Base-by-base conservation (phyloP, 495 filamentous ascomycete species). In the Evansstolkia leycettana region DNA sequence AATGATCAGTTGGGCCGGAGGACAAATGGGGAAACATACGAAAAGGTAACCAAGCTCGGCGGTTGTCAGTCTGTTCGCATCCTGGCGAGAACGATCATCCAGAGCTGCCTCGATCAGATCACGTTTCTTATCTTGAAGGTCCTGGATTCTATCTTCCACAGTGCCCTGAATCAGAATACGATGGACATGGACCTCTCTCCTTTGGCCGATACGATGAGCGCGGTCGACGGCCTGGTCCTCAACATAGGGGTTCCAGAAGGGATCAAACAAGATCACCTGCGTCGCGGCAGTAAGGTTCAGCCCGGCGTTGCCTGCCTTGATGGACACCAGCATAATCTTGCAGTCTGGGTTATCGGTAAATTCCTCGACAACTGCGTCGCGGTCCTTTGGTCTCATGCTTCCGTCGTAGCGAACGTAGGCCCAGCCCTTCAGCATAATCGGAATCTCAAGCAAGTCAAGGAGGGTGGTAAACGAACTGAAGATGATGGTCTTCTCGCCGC, bases 191-290 rank as follows among this genome's bases (percentile, higher is more conserved):
- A 96, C 89, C 10, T 72, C 58, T 0, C 69, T 67, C 41, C 64
- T 64, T 64, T 96, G 89, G 10, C 87, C 88, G 37, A 96, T 84
- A 3, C 89, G 81, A 52, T 96, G 82, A 2, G 89, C 84, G 25
- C 89, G 84, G 55, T 94, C 90, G 37, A 96, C 79, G 1, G 89
- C 89, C 54, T 96, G 89, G 46, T 88, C 84, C 59, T 96, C 89
- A 17, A 93, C 80, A 51, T 80, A 94, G 0, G 89, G 87, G 41
- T 96, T 96, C 84, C 90, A 96, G 63, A 94, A 94, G 0, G 89
- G 89, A 45, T 96, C 89, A 37, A 92, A 74, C 35, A 95, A 80
- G 50, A 96, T 84, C 42, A 96, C 82, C 43, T 85, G 80, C 0
- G 77, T 81, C 0, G 89, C 89, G n/a, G 76, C 76, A 6, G 80